These are phyloP conservation scores for Xylaria sp. DNA, from an alignment of 2,329 filamentous ascomycete genomes.

Conservation along the genomic window DNA sequence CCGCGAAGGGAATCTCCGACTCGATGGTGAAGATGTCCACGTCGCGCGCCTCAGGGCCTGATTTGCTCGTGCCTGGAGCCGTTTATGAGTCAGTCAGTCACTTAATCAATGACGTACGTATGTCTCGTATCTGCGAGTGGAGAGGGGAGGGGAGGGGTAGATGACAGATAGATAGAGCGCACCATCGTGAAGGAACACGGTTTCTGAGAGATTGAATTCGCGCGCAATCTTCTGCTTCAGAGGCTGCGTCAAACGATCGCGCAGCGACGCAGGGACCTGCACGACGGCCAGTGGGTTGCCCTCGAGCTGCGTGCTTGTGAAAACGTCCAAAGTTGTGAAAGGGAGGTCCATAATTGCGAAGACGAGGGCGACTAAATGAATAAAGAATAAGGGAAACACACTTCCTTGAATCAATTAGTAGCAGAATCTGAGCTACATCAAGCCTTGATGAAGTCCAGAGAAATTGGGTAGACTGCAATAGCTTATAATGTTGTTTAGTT, in stretches of 20 bases:
- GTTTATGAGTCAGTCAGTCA: constrained; percentile 37
- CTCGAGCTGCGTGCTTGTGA: constrained; percentile 55
- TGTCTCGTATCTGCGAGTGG: no score
- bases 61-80: constrained; percentile 37
- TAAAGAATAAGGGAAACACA: no score
- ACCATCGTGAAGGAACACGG: constrained; percentile 63
- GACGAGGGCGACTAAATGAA: neutral
- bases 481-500: neutral
- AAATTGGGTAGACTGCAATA: neutral
- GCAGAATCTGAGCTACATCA: neutral
- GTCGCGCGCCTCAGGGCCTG: constrained; percentile 44
- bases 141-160: neutral
- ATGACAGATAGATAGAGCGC: neutral
- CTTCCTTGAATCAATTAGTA: neutral
- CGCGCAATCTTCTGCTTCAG: constrained; percentile 64
- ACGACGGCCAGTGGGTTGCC: constrained; percentile 69
- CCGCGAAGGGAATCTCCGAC: constrained; percentile 65
- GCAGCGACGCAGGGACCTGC: constrained; percentile 52
- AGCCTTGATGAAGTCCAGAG: neutral
- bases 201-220: constrained; percentile 70
- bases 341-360: constrained; percentile 42
- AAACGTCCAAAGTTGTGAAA: constrained; percentile 64
- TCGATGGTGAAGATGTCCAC: constrained; percentile 65
- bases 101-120: no score
- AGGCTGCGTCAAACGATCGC: constrained; percentile 49